phyloP scores from a whole-genome alignment of 768 basidiomycete species.

The Phylloporus rhodoxanthus region DNA sequence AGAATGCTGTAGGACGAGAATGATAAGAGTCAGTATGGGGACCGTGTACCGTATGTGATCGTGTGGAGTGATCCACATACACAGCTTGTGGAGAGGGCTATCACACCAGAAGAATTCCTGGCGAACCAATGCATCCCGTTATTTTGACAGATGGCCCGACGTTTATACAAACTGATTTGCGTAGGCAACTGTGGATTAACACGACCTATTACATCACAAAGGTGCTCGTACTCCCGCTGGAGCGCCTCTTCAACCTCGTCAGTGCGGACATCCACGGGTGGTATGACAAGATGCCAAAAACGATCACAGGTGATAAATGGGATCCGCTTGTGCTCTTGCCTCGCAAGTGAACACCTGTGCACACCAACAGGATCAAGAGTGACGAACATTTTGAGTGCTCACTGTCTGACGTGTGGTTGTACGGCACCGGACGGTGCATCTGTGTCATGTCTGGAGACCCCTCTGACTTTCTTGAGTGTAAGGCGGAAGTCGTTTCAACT shows the following conservation, averaged over 20 bases:
- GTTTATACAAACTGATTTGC: background rate
- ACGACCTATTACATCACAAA: conserved; percentile 81
- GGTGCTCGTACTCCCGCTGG: conserved; percentile 84
- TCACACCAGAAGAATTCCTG: conserved; percentile 67
- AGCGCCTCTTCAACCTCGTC: conserved; percentile 84
- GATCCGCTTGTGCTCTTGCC: conserved; percentile 35
- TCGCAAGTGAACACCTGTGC: conserved; percentile 26
- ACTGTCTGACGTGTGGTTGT: conserved; percentile 65
- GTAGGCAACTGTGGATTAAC: conserved; percentile 71
- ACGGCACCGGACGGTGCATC: conserved; percentile 46
- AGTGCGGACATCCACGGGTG: conserved; percentile 83
- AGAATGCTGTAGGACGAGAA: conserved; percentile 68
- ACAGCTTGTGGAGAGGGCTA: conserved; percentile 68
- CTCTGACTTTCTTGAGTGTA: too few species aligned
- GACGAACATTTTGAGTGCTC: conserved; percentile 69
- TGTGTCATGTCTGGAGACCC: background rate
- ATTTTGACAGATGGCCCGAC: background rate
- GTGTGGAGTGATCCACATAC: conserved; percentile 54
- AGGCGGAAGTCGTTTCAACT: too few species aligned
- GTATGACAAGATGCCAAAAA: conserved; percentile 84
- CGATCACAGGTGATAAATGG: conserved; percentile 34
- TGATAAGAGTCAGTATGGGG: conserved; percentile 86
- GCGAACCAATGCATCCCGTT: conserved; percentile 46
- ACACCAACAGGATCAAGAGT: conserved; percentile 46
- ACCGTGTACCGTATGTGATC: conserved; percentile 91